Evolutionary conservation across 352 stramenopile species (phyloP), one percentile per base, ranked within the genome.

Genomic region (Plasmopara halstedii): DNA sequence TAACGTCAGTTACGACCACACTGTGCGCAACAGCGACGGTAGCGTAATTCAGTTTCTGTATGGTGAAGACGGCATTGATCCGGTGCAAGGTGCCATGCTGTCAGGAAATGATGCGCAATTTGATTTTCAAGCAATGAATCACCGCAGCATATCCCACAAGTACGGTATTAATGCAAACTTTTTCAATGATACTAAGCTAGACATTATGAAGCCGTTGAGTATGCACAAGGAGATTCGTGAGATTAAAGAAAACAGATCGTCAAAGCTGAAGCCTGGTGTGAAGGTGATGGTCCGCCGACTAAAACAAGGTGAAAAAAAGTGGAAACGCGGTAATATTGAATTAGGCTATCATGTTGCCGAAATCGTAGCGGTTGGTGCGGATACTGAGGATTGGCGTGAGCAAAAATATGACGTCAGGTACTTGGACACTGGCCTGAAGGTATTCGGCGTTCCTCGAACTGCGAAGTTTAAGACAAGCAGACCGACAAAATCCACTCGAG

Each of bases 31-130:
- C 71, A 89, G 73, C 17, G 96, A 99, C 58, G 96, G 96, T 41
- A 93, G 85, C 47, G 92, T 99, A 19, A 67, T 99, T 40, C 97
- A 99, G 67, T 99, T 99, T 58, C 50, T 99, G 14, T 99, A 99
- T 55, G 97, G 97, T 31, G 97, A 99, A 54, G 97, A 99, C 67
- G 96, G 96, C 22, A 76, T 99, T 17, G 97, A 99, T 69, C 91
- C 96, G 4, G 93, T 96, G 22, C 91, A 97, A 58, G 87, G 86
- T 40, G 84, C 91, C n/a, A 95, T 94, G 69, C 71, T 99, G 18
- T 95, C 94, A 42, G 96, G 94, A 45, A 95, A 96, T 42, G 80
- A 89, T 59, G 62, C 69, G 4, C 73, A 96, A 38, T 95, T 99
- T 49, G 77, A 85, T 42, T 99, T 97, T 71, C 85, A 98, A 53